These are phyloP conservation scores for Sarocladium strictum DNA, from an alignment of 2,329 filamentous ascomycete species.

Conservation along the genomic window DNA sequence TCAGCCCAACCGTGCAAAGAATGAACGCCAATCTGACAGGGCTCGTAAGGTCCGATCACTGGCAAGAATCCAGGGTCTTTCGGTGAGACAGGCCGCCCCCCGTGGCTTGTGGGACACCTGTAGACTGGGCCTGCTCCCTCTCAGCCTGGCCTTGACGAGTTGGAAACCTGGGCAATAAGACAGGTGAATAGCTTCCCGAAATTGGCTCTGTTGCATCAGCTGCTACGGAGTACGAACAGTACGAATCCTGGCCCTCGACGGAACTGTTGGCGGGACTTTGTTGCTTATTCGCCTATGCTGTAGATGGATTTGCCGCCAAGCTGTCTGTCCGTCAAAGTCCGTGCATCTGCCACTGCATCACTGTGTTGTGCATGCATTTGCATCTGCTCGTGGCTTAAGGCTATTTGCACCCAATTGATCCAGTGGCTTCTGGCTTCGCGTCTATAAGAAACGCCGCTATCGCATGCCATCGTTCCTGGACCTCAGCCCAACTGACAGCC, in stretches of 20 bases:
- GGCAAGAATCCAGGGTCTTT: neutral
- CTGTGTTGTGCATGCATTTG: no score
- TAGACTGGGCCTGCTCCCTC: neutral
- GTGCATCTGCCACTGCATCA: no score
- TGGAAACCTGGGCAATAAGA: constrained; percentile 8
- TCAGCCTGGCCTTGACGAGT: neutral
- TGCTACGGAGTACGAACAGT: neutral
- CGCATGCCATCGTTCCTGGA: no score
- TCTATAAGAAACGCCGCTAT: no score
- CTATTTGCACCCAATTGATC: no score
- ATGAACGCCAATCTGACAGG: neutral
- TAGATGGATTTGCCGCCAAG: no score
- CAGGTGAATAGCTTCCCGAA: constrained; percentile 9
- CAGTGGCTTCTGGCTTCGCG: no score
- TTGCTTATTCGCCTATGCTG: no score
- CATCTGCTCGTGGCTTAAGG: no score
- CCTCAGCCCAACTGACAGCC: no score
- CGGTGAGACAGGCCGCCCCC: constrained; percentile 5
- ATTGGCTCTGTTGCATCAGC: constrained; percentile 4
- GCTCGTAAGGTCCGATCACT: neutral
- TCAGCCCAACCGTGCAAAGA: neutral
- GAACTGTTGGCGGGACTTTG: neutral
- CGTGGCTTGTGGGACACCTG: neutral
- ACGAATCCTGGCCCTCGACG: neutral
- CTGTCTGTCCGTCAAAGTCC: no score